Evolutionary conservation across 2,329 filamentous ascomycete species (phyloP).

Genomic region (Botryotinia globosa): DNA sequence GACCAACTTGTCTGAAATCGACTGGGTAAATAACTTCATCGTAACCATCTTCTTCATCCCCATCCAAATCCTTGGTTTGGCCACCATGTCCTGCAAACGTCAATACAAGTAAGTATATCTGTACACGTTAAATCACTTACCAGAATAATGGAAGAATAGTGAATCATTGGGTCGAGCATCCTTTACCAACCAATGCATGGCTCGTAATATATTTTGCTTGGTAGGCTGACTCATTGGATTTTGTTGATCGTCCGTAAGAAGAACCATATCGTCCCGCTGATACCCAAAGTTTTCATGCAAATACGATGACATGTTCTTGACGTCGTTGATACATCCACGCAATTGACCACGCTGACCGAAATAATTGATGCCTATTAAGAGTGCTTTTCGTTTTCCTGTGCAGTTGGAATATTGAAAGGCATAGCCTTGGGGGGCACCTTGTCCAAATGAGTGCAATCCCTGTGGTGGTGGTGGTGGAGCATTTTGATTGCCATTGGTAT

Average conservation of each 20-base stretch:
- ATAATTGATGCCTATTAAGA: conserved; percentile 95
- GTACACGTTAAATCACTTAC: conserved; percentile 46
- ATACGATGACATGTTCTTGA: conserved; percentile 94
- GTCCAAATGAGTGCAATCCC: conserved; percentile 69
- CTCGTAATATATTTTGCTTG: conserved; percentile 89
- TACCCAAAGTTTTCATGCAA: conserved; percentile 88
- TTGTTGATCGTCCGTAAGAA: conserved; percentile 93
- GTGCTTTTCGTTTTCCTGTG: conserved; percentile 81
- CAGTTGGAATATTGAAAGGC: conserved; percentile 90
- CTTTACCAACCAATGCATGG: conserved; percentile 98
- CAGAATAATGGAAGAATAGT: conserved; percentile 96
- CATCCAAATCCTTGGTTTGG: conserved; percentile 76
- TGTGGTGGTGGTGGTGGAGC: conserved; percentile 68
- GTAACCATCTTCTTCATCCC: conserved; percentile 77
- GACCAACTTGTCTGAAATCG: conserved; percentile 74
- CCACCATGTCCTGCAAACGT: conserved; percentile 65
- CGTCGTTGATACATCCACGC: conserved; percentile 93
- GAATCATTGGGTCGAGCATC: conserved; percentile 90
- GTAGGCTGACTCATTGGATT: conserved; percentile 97
- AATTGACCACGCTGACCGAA: conserved; percentile 89
- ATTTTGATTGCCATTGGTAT: conserved; percentile 54
- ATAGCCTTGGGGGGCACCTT: conserved; percentile 77
- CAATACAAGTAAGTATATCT: conserved; percentile 21
- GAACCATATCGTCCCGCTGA: conserved; percentile 94
- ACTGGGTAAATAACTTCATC: conserved; percentile 84